These are phyloP conservation scores for Solanum lignicaule DNA, from an alignment of 257 asterid genomes.

Conservation along the genomic window DNA sequence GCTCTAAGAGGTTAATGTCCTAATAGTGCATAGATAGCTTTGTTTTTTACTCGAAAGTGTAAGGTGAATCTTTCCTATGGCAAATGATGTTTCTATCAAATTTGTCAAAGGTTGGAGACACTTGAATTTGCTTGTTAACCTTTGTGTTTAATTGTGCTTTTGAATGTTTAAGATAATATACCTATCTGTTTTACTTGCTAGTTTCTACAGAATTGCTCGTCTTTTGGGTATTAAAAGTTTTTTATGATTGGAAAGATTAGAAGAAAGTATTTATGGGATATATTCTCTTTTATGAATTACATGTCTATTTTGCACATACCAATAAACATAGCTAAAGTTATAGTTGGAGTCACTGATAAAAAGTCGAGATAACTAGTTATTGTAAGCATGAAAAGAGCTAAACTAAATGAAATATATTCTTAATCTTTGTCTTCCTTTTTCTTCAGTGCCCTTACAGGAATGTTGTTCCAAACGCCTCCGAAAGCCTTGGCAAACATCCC, in stretches of 20 bases:
- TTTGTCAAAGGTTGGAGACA: background rate
- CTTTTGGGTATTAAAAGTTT: background rate
- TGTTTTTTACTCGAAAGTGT: background rate
- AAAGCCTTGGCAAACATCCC: background rate
- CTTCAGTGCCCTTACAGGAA: too few species aligned
- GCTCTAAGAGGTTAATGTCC: background rate
- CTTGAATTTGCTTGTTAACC: background rate
- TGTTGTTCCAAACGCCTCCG: too few species aligned
- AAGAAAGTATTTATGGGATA: background rate
- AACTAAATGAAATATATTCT: too few species aligned
- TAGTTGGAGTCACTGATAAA: too few species aligned
- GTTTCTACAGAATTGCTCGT: background rate
- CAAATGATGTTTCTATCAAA: background rate
- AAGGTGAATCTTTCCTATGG: background rate
- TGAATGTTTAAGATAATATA: background rate
- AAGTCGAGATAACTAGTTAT: too few species aligned
- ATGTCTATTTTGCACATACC: too few species aligned
- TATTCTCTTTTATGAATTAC: background rate
- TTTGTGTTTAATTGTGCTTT: background rate
- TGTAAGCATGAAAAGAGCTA: too few species aligned
- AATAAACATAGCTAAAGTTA: too few species aligned
- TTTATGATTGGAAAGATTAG: background rate
- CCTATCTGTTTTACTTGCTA: background rate
- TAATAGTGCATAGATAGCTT: background rate
- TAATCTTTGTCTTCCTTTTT: too few species aligned